Base-by-base conservation (phyloP, 805 yeast species). In the Candida coleopterorum region DNA sequence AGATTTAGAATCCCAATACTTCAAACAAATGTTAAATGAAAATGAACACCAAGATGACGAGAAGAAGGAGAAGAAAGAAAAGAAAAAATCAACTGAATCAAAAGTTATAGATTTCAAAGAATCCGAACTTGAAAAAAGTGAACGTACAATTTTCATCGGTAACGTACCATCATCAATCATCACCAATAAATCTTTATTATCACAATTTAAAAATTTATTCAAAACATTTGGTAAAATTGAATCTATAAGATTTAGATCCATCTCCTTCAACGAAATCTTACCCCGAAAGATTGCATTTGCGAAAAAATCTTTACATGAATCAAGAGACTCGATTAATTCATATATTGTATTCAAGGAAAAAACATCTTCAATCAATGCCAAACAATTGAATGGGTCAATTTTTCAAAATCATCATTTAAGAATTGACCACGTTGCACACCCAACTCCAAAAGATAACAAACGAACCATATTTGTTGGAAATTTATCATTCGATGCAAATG, bases 251-350 rank as follows among this genome's bases (percentile, higher is more conserved):
- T 93, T 88, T 68, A 75, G 99, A 62, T 88, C 97, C 2, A 82
- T 93, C 46, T 85, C 96, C 2, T 86, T 89, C 45, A 79, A 82
- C 38, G 94, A 88, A 53, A 79, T 84, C 23, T 69, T 88, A 34
- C 97, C 97, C 37, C 76, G 97, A 56, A 90, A 88, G 53, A 88
- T 85, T 25, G 97, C 98, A 0, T 87, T 81, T 55, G 81, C 85
- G 42, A 75, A 80, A 50, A 86, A 85, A 53, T 77, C 81, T 43
- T 69, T 89, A 41, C 90, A 89, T 54, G 72, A 77, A 31, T 72
- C 79, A 20, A 75, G 94, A 58, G 90, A 85, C 37, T 75, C 93
- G 2, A 74, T 89, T 30, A 93, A 93, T 58, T 87, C 96, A 11
- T 93, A 93, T 55, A 70, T 90, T 32, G 97, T 93, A 3, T 90